Percentiles rank a stretch among this genome's conserved stretches.
Conservation (phyloP, 345 rosid species). For the Eucalyptus pauciflora region DNA sequence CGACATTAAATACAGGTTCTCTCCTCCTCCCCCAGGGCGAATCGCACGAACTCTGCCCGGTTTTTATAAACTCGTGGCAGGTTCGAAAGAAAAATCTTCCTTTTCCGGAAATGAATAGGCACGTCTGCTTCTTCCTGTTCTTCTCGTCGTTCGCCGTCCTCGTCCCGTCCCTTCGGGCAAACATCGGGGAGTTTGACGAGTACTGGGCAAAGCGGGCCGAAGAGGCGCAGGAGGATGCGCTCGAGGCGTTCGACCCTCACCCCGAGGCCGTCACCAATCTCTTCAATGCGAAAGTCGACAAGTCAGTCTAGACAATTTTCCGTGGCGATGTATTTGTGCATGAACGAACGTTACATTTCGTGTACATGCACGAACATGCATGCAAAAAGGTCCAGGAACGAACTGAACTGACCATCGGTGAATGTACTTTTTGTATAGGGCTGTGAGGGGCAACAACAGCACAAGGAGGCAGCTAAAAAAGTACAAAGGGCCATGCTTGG, state of each 20-base stretch:
- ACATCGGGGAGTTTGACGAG: constrained; percentile 28
- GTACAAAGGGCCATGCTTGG: constrained; percentile 33
- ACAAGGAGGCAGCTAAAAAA: constrained; percentile 32
- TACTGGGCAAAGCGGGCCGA: constrained; percentile 42
- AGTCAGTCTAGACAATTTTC: constrained; percentile 9
- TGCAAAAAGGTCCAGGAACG: neutral
- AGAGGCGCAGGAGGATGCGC: constrained; percentile 15
- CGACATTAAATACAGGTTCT: neutral
- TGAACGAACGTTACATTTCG: neutral
- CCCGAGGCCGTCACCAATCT: constrained; percentile 36
- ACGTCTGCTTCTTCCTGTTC: neutral
- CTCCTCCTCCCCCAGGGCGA: neutral
- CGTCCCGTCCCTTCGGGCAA: constrained; percentile 10
- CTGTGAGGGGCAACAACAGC: constrained; percentile 9
- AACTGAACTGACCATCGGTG: neutral
- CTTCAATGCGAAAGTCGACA: constrained; percentile 23
- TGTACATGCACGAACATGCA: neutral
- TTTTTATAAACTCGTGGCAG: neutral
- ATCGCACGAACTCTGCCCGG: neutral
- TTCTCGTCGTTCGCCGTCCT: constrained; percentile 8
- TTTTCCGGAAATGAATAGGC: neutral
- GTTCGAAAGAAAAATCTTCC: neutral
- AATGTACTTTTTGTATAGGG: neutral
- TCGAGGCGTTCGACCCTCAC: constrained; percentile 30
- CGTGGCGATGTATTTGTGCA: neutral